A percentile compares a stretch with the other conserved stretches of the same genome.
Conservation (phyloP, 2,329 filamentous ascomycete genomes). For the Aphanocladium album region DNA sequence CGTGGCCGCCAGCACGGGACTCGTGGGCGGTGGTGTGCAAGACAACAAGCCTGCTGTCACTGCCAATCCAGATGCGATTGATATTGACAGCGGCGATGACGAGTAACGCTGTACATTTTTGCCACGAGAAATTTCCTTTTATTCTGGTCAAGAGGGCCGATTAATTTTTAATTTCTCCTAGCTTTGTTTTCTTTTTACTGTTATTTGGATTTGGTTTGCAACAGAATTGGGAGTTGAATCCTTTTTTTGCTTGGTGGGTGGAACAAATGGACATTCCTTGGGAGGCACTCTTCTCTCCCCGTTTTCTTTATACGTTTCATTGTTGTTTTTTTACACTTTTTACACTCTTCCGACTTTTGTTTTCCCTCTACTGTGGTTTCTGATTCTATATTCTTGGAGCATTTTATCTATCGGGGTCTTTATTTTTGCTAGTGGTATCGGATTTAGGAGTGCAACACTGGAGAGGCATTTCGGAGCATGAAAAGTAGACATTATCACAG, state of each 20-base stretch:
- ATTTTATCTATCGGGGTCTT: background rate
- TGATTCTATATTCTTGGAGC: background rate
- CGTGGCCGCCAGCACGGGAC: conserved; percentile 75
- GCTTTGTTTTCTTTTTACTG: background rate
- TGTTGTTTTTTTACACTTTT: conserved; percentile 17
- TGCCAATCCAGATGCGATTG: conserved; percentile 80
- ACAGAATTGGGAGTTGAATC: background rate
- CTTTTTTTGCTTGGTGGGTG: background rate
- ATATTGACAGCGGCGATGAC: conserved; percentile 69
- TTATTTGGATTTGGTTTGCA: background rate
- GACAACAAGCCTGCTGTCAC: conserved; percentile 37
- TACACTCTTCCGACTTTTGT: background rate
- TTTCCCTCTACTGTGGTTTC: background rate
- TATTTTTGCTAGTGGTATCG: background rate
- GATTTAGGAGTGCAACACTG: background rate
- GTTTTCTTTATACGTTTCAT: conserved; percentile 11
- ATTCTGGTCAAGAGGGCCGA: background rate
- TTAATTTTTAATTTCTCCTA: background rate
- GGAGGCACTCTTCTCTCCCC: background rate
- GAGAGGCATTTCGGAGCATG: background rate
- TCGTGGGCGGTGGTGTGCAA: conserved; percentile 49
- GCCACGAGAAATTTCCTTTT: background rate
- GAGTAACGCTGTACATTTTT: conserved; percentile 23
- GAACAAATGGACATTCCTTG: conserved; percentile 1
- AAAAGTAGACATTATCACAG: background rate